Base-by-base conservation (phyloP, 352 stramenopile genomes). In the Plasmopara halstedii region DNA sequence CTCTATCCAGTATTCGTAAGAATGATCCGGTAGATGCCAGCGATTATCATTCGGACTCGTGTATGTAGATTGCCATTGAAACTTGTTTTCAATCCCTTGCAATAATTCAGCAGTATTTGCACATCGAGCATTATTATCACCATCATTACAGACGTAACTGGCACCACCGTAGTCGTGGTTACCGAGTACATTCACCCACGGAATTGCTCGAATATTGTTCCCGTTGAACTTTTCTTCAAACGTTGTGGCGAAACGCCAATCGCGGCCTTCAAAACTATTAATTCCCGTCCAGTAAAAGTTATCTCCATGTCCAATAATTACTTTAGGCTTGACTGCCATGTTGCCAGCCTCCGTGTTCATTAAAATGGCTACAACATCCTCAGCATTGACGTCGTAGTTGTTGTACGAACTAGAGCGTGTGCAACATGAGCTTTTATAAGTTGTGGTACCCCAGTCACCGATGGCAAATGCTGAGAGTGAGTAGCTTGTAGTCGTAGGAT, bases 231-330 rank as follows among this genome's bases (percentile, higher is more conserved):
- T 40, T 6, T 4, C 34, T 13, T 40, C 34, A 40, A 40, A 40
- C 46, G 54, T 53, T 18, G 42, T 41, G 9, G 42, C 37, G 21
- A 62, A 53, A 7, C 48, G 54, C 6, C 29, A 40, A 21, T 58
- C 47, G 2, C 54, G 47, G 0, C 15, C 42, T n/a, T 53, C 36
- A 0, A 36, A 37, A 17, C 48, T 58, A 23, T 47, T 62, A 19
- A 62, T 57, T 1, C 54, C 54, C 6, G n/a, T 50, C 54, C 54
- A 62, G 36, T 62, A 62, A n/a, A 58, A 53, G 42, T 50, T 62
- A 37, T 62, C 54, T 10, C 54, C 54, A 14, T 56, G 54, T 2
- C 47, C 54, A 1, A 62, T 41, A 25, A 62, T 53, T 1, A 48
- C 36, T 15, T 57, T 52, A 11, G 47, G 54, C 31, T 50, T 39